Base-by-base conservation (phyloP, 2,329 filamentous ascomycete genomes). In the Cytospora piceae region DNA sequence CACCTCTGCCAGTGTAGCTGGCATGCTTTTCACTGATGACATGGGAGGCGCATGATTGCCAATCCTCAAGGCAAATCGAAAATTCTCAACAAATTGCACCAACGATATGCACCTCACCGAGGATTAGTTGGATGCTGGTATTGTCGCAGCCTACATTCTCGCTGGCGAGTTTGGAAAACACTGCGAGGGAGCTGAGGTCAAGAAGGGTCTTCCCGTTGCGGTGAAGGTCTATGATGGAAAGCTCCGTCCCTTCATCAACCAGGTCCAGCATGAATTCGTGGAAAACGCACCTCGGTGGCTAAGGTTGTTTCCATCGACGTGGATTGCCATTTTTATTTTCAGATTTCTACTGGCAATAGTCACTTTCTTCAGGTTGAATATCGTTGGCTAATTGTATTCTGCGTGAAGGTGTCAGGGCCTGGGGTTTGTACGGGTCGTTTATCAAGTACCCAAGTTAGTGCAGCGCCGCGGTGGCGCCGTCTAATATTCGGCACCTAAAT, bases 1-100 rank as follows among this genome's bases (percentile, higher is more conserved):
- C 71, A 93, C 88, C 3, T 92, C 88, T 71, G 93, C 93, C 20
- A 87, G 85, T 62, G 87, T 94, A 72, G 92, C 92, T 1, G 91
- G 92, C 52, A 83, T 96, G 76, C 81, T 96, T 67, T 85, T 92
- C 55, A 87, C 85, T 24, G 77, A 85, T 68, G 77, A 34, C 24
- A 39, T 63, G 61, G 53, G 51, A 24, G 29, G 54, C 24, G 6
- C 37, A 11, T 53, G 22, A 27, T 17, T 17, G 6, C 22, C n/a
- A n/a, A 4, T 37, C 3, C n/a, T 46, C 34, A 15, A 8, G 14
- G 20, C 39, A 6, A 27, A 27, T 27, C 34, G 20, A 5, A 11
- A 11, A 3, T 32, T 22, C 15, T 27, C 22, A 5, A 17, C 1
- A 24, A 2, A 4, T n/a, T n/a, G 20, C 17, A n/a, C 34, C 34